Conservation (phyloP, 2,329 filamentous ascomycete genomes). For the Graphilbum sp. region DNA sequence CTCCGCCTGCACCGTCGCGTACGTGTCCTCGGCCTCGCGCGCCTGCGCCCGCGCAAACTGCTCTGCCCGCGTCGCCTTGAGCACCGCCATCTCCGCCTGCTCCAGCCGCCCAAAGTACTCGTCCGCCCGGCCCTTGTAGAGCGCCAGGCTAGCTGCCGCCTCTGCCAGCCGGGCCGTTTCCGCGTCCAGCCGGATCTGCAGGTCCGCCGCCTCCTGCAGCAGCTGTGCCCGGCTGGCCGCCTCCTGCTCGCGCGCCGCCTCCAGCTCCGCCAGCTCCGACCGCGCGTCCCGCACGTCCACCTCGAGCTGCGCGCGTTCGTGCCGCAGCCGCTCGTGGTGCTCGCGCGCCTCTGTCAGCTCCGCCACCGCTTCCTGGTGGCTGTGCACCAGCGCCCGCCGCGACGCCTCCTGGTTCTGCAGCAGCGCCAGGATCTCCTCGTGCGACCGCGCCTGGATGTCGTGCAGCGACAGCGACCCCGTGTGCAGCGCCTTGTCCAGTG, state of each 20-base stretch:
- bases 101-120: slow-evolving; percentile 97
- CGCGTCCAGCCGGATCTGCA: slow-evolving; percentile 83
- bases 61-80: slow-evolving; percentile 82
- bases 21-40: slow-evolving; percentile 80
- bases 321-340: slow-evolving; percentile 74
- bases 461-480: slow-evolving; percentile 77
- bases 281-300: slow-evolving; percentile 72
- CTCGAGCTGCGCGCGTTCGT: slow-evolving; percentile 62
- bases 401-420: slow-evolving; percentile 89
- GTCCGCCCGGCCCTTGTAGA: slow-evolving; percentile 86
- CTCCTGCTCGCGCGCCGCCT: slow-evolving; percentile 68
- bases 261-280: slow-evolving; percentile 71
- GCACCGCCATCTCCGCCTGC: slow-evolving; percentile 86
- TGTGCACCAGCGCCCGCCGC: slow-evolving; percentile 61
- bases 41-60: slow-evolving; percentile 87
- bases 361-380: slow-evolving; percentile 69
- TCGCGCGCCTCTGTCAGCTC: slow-evolving; percentile 78
- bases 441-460: slow-evolving; percentile 82
- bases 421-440: slow-evolving; percentile 84
- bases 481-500: slow-evolving; percentile 71
- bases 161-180: slow-evolving; percentile 77
- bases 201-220: slow-evolving; percentile 78
- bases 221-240: slow-evolving; percentile 74
- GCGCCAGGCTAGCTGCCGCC: slow-evolving; percentile 62
- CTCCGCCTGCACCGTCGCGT: slow-evolving; percentile 78